Conservation (phyloP, 495 filamentous ascomycete genomes). For the Cercophora samala region DNA sequence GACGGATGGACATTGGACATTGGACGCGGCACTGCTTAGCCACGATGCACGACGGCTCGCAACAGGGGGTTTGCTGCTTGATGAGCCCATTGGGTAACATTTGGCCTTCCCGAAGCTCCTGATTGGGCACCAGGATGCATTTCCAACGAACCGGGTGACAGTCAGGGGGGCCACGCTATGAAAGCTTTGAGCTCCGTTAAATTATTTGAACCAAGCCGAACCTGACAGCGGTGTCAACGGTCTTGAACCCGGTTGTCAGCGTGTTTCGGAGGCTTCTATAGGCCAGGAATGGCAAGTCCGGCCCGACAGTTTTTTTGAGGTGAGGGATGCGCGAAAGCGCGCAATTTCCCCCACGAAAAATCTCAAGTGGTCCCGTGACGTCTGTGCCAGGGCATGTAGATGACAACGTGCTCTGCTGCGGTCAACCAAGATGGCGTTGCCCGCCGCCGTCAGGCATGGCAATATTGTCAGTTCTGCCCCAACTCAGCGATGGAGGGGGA, state of each 20-base stretch:
- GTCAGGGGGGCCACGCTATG: constrained; percentile 14
- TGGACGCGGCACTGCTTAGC: constrained; percentile 19
- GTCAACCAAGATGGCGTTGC: not conserved
- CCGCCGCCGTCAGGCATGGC: not conserved
- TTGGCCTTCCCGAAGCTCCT: constrained; percentile 22
- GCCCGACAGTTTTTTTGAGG: too few relatives aligned
- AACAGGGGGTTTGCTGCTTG: constrained; percentile 12
- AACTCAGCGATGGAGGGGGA: not conserved
- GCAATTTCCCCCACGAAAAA: constrained; percentile 18
- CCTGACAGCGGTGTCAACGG: not conserved
- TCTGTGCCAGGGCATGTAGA: not conserved
- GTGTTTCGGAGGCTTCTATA: not conserved
- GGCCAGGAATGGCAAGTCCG: too few relatives aligned
- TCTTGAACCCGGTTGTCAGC: constrained; percentile 13
- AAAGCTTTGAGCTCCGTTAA: not conserved
- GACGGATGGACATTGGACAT: not conserved
- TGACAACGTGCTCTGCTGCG: not conserved
- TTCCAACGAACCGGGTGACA: constrained; percentile 20
- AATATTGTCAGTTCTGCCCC: not conserved
- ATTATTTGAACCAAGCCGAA: not conserved
- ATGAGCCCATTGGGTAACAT: constrained; percentile 17
- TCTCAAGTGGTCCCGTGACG: constrained; percentile 14
- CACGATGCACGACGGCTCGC: constrained; percentile 13
- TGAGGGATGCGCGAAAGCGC: not conserved
- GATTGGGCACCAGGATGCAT: constrained; percentile 15